phyloP scores from a whole-genome alignment of 2,329 filamentous ascomycete genomes.

The Cordyceps militaris region DNA sequence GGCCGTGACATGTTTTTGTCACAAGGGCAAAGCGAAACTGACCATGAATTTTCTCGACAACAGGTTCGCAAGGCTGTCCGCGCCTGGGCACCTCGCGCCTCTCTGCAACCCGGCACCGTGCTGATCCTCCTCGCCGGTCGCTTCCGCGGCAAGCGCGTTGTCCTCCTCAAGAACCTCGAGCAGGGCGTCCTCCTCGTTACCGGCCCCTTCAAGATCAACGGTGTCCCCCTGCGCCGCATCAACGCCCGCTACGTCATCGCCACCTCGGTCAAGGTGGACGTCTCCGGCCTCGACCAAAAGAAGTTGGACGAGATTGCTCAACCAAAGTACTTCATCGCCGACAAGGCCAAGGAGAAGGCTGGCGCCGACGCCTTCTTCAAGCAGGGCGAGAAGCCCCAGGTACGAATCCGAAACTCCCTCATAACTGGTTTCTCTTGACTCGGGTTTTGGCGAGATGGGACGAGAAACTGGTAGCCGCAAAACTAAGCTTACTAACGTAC shows the following conservation, averaged over 20 bases:
- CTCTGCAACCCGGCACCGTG: constrained; percentile 89
- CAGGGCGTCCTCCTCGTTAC: constrained; percentile 98
- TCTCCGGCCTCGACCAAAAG: constrained; percentile 78
- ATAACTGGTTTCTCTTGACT: not conserved
- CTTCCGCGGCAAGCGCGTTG: constrained; percentile 99
- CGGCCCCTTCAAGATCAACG: constrained; percentile 99
- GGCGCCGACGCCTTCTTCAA: constrained; percentile 99
- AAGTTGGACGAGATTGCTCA: constrained; percentile 76
- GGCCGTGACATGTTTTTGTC: not conserved
- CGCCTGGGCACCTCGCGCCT: constrained; percentile 77
- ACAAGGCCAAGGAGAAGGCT: constrained; percentile 92
- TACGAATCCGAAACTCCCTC: constrained; percentile 38
- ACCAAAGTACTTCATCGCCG: constrained; percentile 90
- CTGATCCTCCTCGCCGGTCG: constrained; percentile 98
- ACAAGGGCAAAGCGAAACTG: not conserved
- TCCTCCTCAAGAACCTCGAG: constrained; percentile 95
- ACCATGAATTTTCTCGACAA: constrained; percentile 19
- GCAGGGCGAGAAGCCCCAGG: constrained; percentile 96
- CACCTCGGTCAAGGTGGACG: constrained; percentile 77
- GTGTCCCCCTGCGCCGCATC: constrained; percentile 91
- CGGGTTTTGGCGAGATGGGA: not conserved
- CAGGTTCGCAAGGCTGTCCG: constrained; percentile 93
- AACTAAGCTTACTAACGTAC: constrained; percentile 27
- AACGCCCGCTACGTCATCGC: constrained; percentile 92
- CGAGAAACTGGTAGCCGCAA: not conserved